phyloP scores from a whole-genome alignment of 2,329 filamentous ascomycete genomes.

The Aspergillus puulaauensis region DNA sequence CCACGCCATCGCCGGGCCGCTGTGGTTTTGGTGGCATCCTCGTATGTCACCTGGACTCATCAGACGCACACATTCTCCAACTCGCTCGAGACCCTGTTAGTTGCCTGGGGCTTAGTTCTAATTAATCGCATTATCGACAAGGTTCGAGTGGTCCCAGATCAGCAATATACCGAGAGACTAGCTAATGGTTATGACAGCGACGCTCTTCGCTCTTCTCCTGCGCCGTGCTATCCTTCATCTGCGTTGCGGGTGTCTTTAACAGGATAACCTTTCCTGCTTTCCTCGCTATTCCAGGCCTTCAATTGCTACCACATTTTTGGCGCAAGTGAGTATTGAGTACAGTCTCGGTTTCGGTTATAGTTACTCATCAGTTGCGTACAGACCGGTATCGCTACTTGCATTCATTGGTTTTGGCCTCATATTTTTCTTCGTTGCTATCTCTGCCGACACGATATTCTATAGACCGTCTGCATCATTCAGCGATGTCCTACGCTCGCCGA shows the following conservation, averaged over 20 bases:
- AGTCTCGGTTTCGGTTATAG: neutral
- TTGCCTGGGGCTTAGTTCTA: constrained; percentile 90
- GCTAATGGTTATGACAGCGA: constrained; percentile 52
- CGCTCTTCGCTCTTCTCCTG: constrained; percentile 74
- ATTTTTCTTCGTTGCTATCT: constrained; percentile 71
- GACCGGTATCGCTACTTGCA: constrained; percentile 60
- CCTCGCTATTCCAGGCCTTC: constrained; percentile 77
- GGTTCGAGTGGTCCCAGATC: constrained; percentile 45
- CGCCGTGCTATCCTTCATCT: constrained; percentile 74
- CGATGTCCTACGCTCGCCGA: constrained; percentile 55
- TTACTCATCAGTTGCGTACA: constrained; percentile 28
- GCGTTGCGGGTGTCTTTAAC: constrained; percentile 88
- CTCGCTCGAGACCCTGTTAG: constrained; percentile 88
- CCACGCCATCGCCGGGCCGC: constrained; percentile 70
- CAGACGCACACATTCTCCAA: constrained; percentile 99
- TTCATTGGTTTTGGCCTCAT: constrained; percentile 65
- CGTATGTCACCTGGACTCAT: constrained; percentile 98
- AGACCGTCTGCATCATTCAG: constrained; percentile 35
- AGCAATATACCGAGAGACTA: neutral
- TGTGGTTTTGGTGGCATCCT: constrained; percentile 84
- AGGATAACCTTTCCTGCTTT: constrained; percentile 97
- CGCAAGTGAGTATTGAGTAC: constrained; percentile 62
- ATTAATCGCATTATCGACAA: constrained; percentile 82
- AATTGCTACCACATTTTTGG: constrained; percentile 80
- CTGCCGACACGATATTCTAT: constrained; percentile 85